phyloP scores from a whole-genome alignment of 1,139 yeast species.

The Hansenula lynferdii region DNA sequence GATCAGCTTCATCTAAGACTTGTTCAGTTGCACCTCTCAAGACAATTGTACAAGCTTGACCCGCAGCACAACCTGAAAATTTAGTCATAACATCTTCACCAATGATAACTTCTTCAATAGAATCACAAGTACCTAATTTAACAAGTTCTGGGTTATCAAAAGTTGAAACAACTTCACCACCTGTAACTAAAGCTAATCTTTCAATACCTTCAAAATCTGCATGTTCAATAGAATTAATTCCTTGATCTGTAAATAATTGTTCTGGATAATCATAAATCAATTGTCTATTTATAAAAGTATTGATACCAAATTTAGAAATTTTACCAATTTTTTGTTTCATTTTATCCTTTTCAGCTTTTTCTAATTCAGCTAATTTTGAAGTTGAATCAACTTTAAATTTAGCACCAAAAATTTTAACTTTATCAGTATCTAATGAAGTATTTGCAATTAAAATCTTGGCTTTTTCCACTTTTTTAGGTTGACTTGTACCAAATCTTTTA shows the following conservation, averaged over 20 bases:
- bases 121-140: conserved; percentile 82
- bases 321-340: conserved; percentile 90
- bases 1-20: conserved; percentile 93
- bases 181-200: conserved; percentile 92
- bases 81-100: conserved; percentile 85
- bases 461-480: conserved; percentile 79
- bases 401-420: conserved; percentile 96
- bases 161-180: conserved; percentile 97
- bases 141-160: conserved; percentile 89
- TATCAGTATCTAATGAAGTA: conserved; percentile 96
- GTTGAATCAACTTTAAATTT: conserved; percentile 96
- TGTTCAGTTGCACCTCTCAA: conserved; percentile 97
- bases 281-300: conserved; percentile 92
- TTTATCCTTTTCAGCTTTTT: conserved; percentile 90
- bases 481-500: conserved; percentile 90
- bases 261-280: conserved; percentile 98
- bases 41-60: conserved; percentile 95
- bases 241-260: conserved; percentile 83
- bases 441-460: conserved; percentile 90
- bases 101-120: conserved; percentile 85
- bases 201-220: conserved; percentile 99
- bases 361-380: conserved; percentile 89
- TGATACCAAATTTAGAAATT: conserved; percentile 76
- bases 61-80: conserved; percentile 92
- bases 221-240: conserved; percentile 91